Base-by-base conservation (phyloP, 2,329 filamentous ascomycete species). In the Phialophora chinensis region DNA sequence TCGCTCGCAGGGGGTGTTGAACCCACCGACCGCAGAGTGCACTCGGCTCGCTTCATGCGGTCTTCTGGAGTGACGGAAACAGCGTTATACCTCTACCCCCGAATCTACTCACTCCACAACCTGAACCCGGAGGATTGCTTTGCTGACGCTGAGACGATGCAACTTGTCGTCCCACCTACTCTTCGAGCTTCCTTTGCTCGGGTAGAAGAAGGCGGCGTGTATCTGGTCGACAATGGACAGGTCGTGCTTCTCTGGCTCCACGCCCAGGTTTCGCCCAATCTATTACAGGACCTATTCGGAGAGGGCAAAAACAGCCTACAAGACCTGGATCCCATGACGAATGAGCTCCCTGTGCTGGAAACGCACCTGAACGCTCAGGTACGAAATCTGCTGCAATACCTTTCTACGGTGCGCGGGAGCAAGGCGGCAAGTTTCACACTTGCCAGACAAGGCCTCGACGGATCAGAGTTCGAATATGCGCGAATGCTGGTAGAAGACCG, bases 381-480 rank as follows among this genome's bases (percentile, higher is more conserved):
- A 49, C 90, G 95, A 73, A 99, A 99, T 75, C 89, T 99, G 25
- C 78, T 98, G 62, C 91, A 96, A 76, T 97, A 96, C 75, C 83
- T 98, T 54, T 88, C 90, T 74, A 87, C 86, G 14, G 86, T 90
- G 75, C 88, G 95, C 49, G 93, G 93, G 10, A 92, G 90, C 68
- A 98, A 97, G 81, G 92, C 91, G 25, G 81, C 97, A 67, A 92
- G 92, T 1, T 86, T 99, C 56, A 95, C 98, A 79, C 84, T 99
- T 56, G 95, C 95, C 7, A 83, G 95, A 66, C 95, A 98, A 79
- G 93, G 93, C 0, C 84, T 98, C 3, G 95, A 99, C 75, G 95
- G 95, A 0, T 92, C 93, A 2, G 95, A 99, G 78, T 98, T 93
- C 74, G 95, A 99, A 79, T 99, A 98, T 82, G 95, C 95, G 7